A percentile compares a stretch with the other conserved stretches of the same genome.
phyloP scores from a whole-genome alignment of 441 rosid genomes.

The Isatis lusitanica region DNA sequence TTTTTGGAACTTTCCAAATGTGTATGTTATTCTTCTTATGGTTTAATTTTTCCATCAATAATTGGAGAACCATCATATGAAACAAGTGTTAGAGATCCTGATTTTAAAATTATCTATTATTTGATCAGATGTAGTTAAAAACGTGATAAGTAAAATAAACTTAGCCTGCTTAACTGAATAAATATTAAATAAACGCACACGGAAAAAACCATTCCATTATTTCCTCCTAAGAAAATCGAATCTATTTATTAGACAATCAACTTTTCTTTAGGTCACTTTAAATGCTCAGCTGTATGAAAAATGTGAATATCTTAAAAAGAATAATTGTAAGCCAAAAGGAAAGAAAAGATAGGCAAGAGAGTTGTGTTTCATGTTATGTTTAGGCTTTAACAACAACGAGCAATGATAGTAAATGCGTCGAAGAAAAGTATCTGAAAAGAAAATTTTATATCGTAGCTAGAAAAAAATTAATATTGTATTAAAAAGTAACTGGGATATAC shows the following conservation, averaged over 20 bases:
- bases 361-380: conserved; percentile 12
- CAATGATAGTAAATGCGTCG: conserved; percentile 1
- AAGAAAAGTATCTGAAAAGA: background rate
- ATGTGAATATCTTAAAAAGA: background rate
- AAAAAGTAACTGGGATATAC: background rate
- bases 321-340: background rate
- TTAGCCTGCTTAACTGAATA: background rate
- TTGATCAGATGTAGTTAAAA: background rate
- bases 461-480: background rate
- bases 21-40: conserved; percentile 10
- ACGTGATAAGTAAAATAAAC: background rate
- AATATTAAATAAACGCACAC: background rate
- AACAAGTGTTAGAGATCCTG: background rate
- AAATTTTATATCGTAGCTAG: background rate
- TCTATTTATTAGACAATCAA: background rate
- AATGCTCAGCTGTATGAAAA: conserved; percentile 1
- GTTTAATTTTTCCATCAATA: background rate
- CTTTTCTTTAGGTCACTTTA: conserved; percentile 1
- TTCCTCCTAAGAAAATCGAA: background rate
- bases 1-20: conserved; percentile 27
- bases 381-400: background rate
- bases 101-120: background rate
- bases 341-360: conserved; percentile 1
- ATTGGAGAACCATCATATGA: conserved; percentile 7
- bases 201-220: background rate